Base-by-base conservation (phyloP, 371 early-diverging fungal genomes). In the Apophysomyces trapeziformis region DNA sequence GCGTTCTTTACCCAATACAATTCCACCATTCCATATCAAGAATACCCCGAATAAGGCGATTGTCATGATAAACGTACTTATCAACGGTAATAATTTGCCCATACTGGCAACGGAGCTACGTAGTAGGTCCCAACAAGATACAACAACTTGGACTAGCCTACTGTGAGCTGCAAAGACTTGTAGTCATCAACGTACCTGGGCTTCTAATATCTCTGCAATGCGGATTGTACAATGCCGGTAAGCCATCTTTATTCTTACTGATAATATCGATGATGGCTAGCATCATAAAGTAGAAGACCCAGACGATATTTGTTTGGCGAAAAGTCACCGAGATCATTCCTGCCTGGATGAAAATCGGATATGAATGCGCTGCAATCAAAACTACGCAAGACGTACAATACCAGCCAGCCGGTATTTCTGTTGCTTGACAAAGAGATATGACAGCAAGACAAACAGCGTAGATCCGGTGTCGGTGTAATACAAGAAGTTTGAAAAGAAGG, bases 381-480 rank as follows among this genome's bases (percentile, higher is more conserved):
- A 21, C 57, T 8, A 39, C 7, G 1, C 16, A 38, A 16, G 44
- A 60, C 89, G 68, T 75, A 89, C 87, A 66, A 85, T 26, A 5
- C 88, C 92, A 37, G 92, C 82, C 12, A 70, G 9, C 58, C 62
- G 37, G 64, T 90, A 87, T 7, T 68, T 43, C 9, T 77, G 63
- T 35, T 80, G 71, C 60, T 87, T 76, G 14, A 89, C 77, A 38
- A 87, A 68, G 5, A 84, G 68, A 73, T 93, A 94, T 6, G 87
- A 80, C 7, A 85, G 66, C 37, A 97, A 73, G 2, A 97, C 92
- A 56, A 92, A 89, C 13, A 93, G 82, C 5, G 91, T 84, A 6
- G 96, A 93, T 7, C 91, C 93, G 0, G 92, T 77, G 73, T 98
- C 99, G 1, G 97, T 98, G 73, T 98, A 98, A 73, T 93, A 97